Conservation (phyloP, 495 filamentous ascomycete species). For the Penicillium tannophilum region DNA sequence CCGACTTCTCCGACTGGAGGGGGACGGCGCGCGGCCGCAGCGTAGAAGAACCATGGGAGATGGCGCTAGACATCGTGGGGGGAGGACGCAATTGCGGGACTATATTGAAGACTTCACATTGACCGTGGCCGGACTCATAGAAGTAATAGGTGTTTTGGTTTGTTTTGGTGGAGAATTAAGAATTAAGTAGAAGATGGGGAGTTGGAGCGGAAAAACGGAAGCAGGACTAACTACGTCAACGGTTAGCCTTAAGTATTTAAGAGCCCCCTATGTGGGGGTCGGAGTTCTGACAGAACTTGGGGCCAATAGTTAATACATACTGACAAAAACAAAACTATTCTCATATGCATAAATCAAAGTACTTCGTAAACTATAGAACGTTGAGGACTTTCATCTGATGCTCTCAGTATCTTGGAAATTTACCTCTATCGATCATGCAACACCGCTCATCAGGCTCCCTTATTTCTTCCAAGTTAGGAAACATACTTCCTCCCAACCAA, state of each 20-base stretch:
- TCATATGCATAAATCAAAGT: neutral
- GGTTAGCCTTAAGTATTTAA: conserved; percentile 15
- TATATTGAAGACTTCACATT: conserved; percentile 26
- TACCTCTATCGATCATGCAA: neutral
- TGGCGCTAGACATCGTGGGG: conserved; percentile 39
- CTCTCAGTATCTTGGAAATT: too few relatives aligned
- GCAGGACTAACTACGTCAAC: conserved; percentile 24
- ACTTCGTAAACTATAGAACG: neutral
- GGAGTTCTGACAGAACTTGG: neutral
- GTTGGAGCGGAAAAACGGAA: neutral
- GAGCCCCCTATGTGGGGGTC: neutral
- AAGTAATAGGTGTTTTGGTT: conserved; percentile 9
- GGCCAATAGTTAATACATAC: neutral
- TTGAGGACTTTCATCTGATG: too few relatives aligned
- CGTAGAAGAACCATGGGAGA: conserved; percentile 32
- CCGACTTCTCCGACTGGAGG: conserved; percentile 29
- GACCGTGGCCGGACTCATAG: conserved; percentile 7
- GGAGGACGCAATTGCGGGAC: conserved; percentile 15
- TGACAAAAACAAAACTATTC: neutral
- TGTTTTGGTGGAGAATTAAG: neutral
- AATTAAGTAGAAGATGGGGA: neutral
- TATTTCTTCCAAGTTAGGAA: neutral
- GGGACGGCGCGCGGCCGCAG: conserved; percentile 38
- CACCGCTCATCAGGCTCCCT: neutral
- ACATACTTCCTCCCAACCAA: neutral